Conservation (phyloP, 257 asterid species). For the Solanum medicagineum region DNA sequence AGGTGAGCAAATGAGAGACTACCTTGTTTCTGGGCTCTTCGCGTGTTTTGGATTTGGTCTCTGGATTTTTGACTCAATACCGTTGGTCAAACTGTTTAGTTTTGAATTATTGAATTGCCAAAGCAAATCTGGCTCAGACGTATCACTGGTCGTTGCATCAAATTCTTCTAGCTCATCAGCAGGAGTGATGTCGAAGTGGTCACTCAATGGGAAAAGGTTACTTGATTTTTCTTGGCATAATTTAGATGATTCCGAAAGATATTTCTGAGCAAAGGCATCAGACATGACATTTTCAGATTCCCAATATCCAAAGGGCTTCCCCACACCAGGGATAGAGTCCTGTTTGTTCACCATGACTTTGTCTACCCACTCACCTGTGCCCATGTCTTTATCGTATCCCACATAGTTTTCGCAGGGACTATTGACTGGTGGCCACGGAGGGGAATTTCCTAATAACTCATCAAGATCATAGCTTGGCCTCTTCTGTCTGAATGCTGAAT, state of each 20-base stretch:
- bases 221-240: slow-evolving; percentile 21
- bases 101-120: slow-evolving; percentile 59
- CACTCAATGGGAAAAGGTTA: slow-evolving; percentile 17
- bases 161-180: slow-evolving; percentile 47
- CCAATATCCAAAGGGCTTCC: slow-evolving; percentile 26
- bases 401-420: slow-evolving; percentile 30
- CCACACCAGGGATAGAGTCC: slow-evolving; percentile 23
- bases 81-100: slow-evolving; percentile 25
- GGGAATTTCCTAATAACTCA: slow-evolving; percentile 66
- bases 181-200: slow-evolving; percentile 17
- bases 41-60: slow-evolving; percentile 24
- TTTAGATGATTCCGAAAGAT: slow-evolving; percentile 26
- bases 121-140: slow-evolving; percentile 61
- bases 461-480: slow-evolving; percentile 63
- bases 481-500: slow-evolving; percentile 43
- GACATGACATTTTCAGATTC: slow-evolving; percentile 25
- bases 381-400: slow-evolving; percentile 56
- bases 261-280: slow-evolving; percentile 28
- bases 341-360: slow-evolving; percentile 92
- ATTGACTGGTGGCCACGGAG: slow-evolving; percentile 73
- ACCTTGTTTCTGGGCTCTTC: slow-evolving; percentile 52
- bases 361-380: slow-evolving; percentile 91
- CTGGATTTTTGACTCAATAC: slow-evolving; percentile 24
- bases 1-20: not conserved
- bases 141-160: slow-evolving; percentile 55